A percentile compares a stretch with the other conserved stretches of the same genome.
phyloP scores from a whole-genome alignment of 2,329 filamentous ascomycete genomes.

The Acephala macrosclerotiorum region DNA sequence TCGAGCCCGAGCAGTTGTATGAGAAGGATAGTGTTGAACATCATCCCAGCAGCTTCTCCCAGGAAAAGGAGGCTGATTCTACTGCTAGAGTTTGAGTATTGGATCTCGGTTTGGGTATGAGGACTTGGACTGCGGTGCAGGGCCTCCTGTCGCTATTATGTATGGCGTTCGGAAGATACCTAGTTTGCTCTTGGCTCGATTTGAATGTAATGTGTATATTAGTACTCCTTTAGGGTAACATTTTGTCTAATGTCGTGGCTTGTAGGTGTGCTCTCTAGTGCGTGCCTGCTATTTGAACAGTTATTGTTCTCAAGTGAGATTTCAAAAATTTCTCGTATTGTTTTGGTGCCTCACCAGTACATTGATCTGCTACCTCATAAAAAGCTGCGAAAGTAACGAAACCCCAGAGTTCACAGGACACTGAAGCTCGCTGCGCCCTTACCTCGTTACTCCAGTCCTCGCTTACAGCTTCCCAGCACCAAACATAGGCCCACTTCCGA shows the following conservation, averaged over 20 bases:
- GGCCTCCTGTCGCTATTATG: neutral
- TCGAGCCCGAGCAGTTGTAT: slow-evolving; percentile 28
- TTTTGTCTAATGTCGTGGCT: neutral
- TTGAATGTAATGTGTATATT: neutral
- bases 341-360: no score
- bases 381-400: no score
- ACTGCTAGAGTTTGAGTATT: slow-evolving; percentile 28
- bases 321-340: no score
- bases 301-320: no score
- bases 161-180: neutral
- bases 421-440: no score
- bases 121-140: neutral
- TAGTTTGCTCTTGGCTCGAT: neutral
- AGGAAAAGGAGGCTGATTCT: slow-evolving; percentile 24
- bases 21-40: slow-evolving; percentile 27
- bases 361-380: no score
- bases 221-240: neutral
- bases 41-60: slow-evolving; percentile 22
- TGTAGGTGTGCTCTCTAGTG: no score
- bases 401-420: no score
- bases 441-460: no score
- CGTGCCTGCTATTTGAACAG: no score
- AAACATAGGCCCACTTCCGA: no score
- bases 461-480: no score
- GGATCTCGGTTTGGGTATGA: neutral